Base-by-base conservation (phyloP, 106 monocot genomes). In the Dioscorea dumetorum region DNA sequence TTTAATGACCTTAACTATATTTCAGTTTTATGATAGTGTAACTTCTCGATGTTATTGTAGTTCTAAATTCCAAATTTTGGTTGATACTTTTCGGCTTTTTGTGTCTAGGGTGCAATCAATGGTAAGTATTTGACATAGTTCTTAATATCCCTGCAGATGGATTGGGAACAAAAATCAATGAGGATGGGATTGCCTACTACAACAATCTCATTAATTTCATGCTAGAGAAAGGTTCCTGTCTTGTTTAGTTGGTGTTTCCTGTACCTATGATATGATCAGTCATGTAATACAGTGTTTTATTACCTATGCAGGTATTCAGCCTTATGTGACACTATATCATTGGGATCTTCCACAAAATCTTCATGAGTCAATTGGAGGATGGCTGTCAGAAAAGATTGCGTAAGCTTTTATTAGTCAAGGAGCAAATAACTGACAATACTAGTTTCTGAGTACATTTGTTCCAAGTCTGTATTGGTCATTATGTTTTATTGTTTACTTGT, bases 331-430 rank as follows among this genome's bases (percentile, higher is more conserved):
- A 65, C 60, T 97, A 48, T 97, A 97, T 76, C 97, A 97, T 50
- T 97, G 97, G 97, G 97, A 97, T 77, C 88, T 97, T 78, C 97
- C 97, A 32, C 63, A 91, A 33, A 74, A 80, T 50, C 85, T 97
- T 67, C 79, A 89, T 22, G 78, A 75, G 52, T 72, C 80, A 21
- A 23, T 75, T 35, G 92, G 87, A 33, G 97, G 97, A 70, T 97
- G 97, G 97, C 64, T 97, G 58, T 84, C 81, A 13, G 76, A 80
- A 50, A 84, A 97, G 60, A 83, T 97, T 63, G 92, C 90, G 97
- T 97, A 73, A 82, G 92, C 68, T 15, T 32, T 62, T 16, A 33
- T 62, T 2, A 24, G 56, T 31, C 15, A 8, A 67, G 51, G 2
- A 41, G 28, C 28, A 1, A 28, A 28, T 28, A 28, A 28, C 28